These are phyloP conservation scores for Alternaria rosae DNA, from an alignment of 2,329 filamentous ascomycete genomes.

Conservation along the genomic window DNA sequence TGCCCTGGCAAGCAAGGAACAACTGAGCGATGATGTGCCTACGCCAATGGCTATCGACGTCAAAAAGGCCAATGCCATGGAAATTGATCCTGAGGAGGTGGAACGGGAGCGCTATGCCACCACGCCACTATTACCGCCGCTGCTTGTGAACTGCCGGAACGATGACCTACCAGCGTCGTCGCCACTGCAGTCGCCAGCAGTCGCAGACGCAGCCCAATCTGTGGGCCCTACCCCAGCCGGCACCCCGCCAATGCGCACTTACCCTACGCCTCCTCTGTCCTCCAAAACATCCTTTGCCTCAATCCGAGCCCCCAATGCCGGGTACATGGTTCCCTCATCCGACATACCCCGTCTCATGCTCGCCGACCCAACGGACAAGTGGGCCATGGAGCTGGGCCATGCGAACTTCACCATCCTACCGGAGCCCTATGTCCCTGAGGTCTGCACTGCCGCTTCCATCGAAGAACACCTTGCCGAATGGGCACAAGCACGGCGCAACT, in stretches of 20 bases:
- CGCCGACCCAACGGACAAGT: conserved; percentile 78
- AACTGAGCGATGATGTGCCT: conserved; percentile 40
- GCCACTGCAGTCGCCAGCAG: conserved; percentile 83
- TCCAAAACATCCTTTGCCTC: conserved; percentile 80
- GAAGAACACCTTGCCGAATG: conserved; percentile 77
- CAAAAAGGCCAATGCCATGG: conserved; percentile 54
- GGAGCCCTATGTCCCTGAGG: conserved; percentile 75
- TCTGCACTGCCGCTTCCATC: conserved; percentile 66
- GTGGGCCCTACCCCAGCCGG: conserved; percentile 57
- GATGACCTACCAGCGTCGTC: conserved; percentile 70
- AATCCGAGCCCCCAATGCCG: conserved; percentile 61
- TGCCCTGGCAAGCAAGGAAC: conserved; percentile 41
- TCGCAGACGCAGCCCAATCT: conserved; percentile 65
- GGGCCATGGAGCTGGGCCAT: conserved; percentile 86
- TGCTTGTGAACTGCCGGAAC: conserved; percentile 68
- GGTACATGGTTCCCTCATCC: conserved; percentile 56
- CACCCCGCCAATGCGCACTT: conserved; percentile 56
- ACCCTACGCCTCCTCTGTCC: conserved; percentile 76
- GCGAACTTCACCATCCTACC: conserved; percentile 91
- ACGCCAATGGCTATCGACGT: conserved; percentile 48
- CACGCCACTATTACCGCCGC: conserved; percentile 84
- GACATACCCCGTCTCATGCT: conserved; percentile 71
- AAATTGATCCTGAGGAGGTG: conserved; percentile 58
- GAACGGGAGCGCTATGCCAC: conserved; percentile 71
- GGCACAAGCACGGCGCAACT: conserved; percentile 83